These are phyloP conservation scores for Ogataea minuta DNA, from an alignment of 805 yeast species.

Conservation along the genomic window DNA sequence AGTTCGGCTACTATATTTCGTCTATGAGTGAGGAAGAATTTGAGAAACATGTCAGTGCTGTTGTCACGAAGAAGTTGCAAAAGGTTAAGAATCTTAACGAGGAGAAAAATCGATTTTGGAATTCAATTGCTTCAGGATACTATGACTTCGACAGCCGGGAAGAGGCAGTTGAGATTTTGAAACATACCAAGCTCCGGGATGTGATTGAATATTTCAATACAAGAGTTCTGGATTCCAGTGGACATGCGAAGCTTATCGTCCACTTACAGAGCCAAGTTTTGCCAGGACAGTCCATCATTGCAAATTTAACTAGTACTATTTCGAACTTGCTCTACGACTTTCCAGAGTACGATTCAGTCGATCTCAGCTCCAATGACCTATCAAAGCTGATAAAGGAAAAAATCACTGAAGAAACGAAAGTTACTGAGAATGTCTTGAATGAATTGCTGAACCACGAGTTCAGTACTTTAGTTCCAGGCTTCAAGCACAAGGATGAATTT, in stretches of 20 bases:
- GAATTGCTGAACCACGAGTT: conserved; percentile 22
- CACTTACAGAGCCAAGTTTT: conserved; percentile 58
- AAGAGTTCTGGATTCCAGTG: conserved; percentile 33
- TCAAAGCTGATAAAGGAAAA: conserved; percentile 24
- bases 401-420: conserved; percentile 8
- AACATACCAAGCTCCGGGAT: conserved; percentile 53
- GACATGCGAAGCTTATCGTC: conserved; percentile 47
- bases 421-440: conserved; percentile 8
- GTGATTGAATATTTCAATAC: conserved; percentile 52
- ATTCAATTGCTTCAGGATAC: conserved; percentile 68
- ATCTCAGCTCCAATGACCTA: conserved; percentile 25
- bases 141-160: conserved; percentile 68
- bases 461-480: conserved; percentile 17
- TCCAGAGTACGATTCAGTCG: conserved; percentile 28
- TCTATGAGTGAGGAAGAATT: conserved; percentile 64
- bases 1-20: conserved; percentile 41
- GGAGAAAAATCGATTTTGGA: conserved; percentile 66
- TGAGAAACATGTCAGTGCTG: conserved; percentile 63
- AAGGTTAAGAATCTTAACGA: conserved; percentile 76
- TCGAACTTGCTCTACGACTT: conserved; percentile 31
- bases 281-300: conserved; percentile 23
- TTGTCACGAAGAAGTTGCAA: conserved; percentile 62
- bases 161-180: conserved; percentile 55
- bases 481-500: conserved; percentile 21
- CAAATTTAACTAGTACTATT: conserved; percentile 27